A percentile compares a stretch with the other conserved stretches of the same genome.
These are phyloP conservation scores for Didymella exigua DNA, from an alignment of 2,329 filamentous ascomycete genomes.

Conservation along the genomic window DNA sequence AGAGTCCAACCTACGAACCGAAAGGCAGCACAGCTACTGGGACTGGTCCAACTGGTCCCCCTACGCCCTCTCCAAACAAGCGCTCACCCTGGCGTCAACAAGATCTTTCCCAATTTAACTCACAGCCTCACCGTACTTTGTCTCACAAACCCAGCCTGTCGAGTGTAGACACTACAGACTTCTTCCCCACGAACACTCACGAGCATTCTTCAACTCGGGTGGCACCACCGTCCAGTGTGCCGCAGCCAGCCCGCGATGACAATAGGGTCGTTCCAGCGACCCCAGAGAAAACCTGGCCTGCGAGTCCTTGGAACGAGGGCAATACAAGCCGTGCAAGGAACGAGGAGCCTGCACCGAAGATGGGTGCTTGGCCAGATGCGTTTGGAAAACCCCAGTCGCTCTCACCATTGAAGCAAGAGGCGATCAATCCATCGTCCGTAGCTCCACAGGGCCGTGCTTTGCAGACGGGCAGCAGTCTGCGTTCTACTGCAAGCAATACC, in stretches of 20 bases:
- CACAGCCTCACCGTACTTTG: conserved; percentile 22
- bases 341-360: conserved; percentile 31
- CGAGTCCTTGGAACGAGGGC: conserved; percentile 44
- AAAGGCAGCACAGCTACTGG: conserved; percentile 16
- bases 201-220: conserved; percentile 48
- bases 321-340: conserved; percentile 27
- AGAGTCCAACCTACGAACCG: conserved; percentile 50
- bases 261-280: conserved; percentile 34
- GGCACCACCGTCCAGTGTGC: conserved; percentile 28
- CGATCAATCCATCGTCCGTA: conserved; percentile 8
- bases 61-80: conserved; percentile 45
- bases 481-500: conserved; percentile 22
- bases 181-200: conserved; percentile 50
- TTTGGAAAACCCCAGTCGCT: conserved; percentile 34
- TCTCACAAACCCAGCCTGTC: conserved; percentile 47
- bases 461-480: conserved; percentile 1
- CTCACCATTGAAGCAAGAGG: conserved; percentile 24
- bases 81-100: conserved; percentile 34
- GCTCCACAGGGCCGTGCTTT: conserved; percentile 15
- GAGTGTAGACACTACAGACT: conserved; percentile 50
- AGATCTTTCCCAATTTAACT: conserved; percentile 22
- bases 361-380: conserved; percentile 41
- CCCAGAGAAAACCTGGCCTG: conserved; percentile 46
- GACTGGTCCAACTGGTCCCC: conserved; percentile 30
- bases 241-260: conserved; percentile 18